Base-by-base conservation (phyloP, 331 rosid genomes). In the Pyracantha coccinea region DNA sequence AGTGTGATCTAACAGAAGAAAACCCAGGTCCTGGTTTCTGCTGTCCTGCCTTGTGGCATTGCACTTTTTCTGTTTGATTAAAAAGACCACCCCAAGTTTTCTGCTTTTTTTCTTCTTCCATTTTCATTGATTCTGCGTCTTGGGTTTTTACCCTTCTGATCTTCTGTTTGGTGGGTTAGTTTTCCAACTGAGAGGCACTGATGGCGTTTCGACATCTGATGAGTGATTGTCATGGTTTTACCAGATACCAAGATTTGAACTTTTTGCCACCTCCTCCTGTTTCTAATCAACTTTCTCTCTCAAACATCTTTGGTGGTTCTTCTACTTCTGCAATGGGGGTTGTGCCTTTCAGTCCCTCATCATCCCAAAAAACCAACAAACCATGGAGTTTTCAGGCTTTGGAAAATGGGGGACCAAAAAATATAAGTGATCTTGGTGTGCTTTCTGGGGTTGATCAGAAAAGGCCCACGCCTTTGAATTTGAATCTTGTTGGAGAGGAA, bases 401-500 rank as follows among this genome's bases (percentile, higher is more conserved):
- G 21, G 83, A 75, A 66, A 67, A 44, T 59, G 70, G 61, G 74
- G 81, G 66, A 50, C 60, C 65, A 31, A 76, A 62, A 76, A 17
- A 52, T 52, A 71, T 67, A 59, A 54, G 59, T 19, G 71, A 3
- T 13, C 68, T 20, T 55, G 61, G 75, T 74, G 81, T 29, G 47
- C 70, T 44, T 32, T 68, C 62, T 29, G 83, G 74, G 50, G 66
- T 21, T 78, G 69, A 52, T 65, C 45, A 55, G 21, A 77, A 41
- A 47, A 66, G 66, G 3, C 60, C 31, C 72, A 7, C 80, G 82
- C 28, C 71, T 82, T 74, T 86, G 75, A 80, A 70, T 83, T 72
- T 86, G 75, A 80, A 63, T 61, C 78, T 84, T 73, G 88, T 77
- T 20, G 90, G 78, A 50, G 92, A 82, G 44, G 68, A 60, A 24